Base-by-base conservation (phyloP, 208 protist genomes). In the Acanthamoeba castellanii region DNA sequence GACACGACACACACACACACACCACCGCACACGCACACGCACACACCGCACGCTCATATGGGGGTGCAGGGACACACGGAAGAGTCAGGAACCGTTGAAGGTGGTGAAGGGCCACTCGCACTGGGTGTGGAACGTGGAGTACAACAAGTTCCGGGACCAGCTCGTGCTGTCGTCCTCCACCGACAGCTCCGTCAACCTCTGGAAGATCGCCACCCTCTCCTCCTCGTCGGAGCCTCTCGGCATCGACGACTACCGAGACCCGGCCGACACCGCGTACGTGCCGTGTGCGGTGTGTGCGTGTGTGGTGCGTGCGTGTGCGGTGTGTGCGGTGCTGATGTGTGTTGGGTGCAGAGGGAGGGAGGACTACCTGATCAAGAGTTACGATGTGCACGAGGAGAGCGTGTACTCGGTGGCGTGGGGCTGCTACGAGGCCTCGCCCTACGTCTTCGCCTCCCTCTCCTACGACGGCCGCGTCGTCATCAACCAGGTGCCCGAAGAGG, bases 381-480 rank as follows among this genome's bases (percentile, higher is more conserved):
- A 93, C 47, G 88, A 93, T 22, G 88, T 61, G 27, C 88, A 93
- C 68, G 88, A 93, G 68, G 55, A 93, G 42, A 93, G 88, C 68
- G 88, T 93, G 68, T 93, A 93, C 25, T 93, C 88, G 37, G 68
- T 93, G 37, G 88, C 88, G 13, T 93, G 88, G 88, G 88, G 66
- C 45, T 30, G 32, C 61, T 64, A 61, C 78, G 55, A 74, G 45
- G 88, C 88, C 37, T 81, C 61, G 37, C 61, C 61, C n/a, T 93
- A 78, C 66, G 88, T 78, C 42, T 93, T 93, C 30, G 88, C 88
- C 25, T 93, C 88, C 7, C 47, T 93, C 27, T 93, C 88, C 61
- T 93, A 93, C 68, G 88, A 93, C 45, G 88, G 88, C 8, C 47
- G 88, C 11, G 88, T 93, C 13, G 88, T 93, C 34, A 78, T 93